Evolutionary conservation across 1,139 yeast genomes (phyloP).

Genomic region (Candida smagusa): DNA sequence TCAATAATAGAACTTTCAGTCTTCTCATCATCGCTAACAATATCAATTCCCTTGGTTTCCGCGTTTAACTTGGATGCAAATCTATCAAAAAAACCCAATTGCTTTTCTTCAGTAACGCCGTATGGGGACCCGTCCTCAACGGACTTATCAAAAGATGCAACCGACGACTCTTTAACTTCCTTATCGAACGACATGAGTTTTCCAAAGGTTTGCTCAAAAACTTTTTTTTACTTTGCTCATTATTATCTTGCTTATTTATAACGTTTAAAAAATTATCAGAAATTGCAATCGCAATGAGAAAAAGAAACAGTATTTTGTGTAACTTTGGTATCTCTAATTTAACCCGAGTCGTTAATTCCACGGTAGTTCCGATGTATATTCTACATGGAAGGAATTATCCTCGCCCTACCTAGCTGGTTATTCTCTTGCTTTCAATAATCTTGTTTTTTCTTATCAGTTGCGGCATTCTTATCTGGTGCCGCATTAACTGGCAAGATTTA

Average conservation of each 20-base stretch:
- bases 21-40: constrained; percentile 66
- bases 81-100: constrained; percentile 16
- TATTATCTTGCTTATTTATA: not conserved
- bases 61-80: constrained; percentile 42
- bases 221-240: not conserved
- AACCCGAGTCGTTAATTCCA: not conserved
- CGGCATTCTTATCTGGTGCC: no score
- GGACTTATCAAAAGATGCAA: constrained; percentile 25
- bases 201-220: constrained; percentile 6
- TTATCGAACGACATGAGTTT: constrained; percentile 13
- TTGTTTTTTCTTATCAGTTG: no score
- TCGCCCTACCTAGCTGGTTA: not conserved
- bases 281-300: not conserved
- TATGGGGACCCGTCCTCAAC: constrained; percentile 18
- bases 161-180: constrained; percentile 16
- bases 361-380: not conserved
- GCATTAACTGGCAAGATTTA: no score
- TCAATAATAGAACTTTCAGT: constrained; percentile 58
- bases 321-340: not conserved
- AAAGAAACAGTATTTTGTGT: not conserved
- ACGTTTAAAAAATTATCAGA: not conserved
- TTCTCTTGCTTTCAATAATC: no score
- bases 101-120: constrained; percentile 20
- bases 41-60: constrained; percentile 69
- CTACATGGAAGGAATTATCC: not conserved